Conservation (phyloP, 495 filamentous ascomycete genomes). For the Baudoinia panamericana region DNA sequence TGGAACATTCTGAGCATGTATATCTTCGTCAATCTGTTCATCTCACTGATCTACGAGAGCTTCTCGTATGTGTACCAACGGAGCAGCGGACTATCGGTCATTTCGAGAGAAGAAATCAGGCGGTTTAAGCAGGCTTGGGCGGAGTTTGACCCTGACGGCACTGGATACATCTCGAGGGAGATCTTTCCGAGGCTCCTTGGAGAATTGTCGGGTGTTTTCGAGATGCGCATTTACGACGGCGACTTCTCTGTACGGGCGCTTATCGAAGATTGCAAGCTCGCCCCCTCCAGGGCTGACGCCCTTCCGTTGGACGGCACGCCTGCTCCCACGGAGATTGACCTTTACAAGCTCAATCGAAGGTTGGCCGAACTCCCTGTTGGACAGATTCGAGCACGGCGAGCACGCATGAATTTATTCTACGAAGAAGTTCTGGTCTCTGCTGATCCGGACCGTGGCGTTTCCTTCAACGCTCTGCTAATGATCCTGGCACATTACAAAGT, state of each 20-base stretch:
- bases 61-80: conserved; percentile 99
- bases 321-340: conserved; percentile 42
- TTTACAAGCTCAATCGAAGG: conserved; percentile 59
- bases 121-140: conserved; percentile 99
- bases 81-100: conserved; percentile 69
- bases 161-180: conserved; percentile 84
- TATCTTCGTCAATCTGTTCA: conserved; percentile 96
- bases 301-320: conserved; percentile 46
- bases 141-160: conserved; percentile 79
- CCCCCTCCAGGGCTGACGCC: conserved; percentile 31
- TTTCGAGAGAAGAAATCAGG: conserved; percentile 83
- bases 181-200: conserved; percentile 80
- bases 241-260: conserved; percentile 76
- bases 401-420: conserved; percentile 80
- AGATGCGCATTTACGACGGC: conserved; percentile 91
- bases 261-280: conserved; percentile 60
- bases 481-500: conserved; percentile 97
- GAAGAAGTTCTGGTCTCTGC: conserved; percentile 93
- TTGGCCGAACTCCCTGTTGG: conserved; percentile 62
- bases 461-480: conserved; percentile 90
- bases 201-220: conserved; percentile 84
- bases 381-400: conserved; percentile 57
- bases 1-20: conserved; percentile 99
- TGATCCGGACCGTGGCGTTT: conserved; percentile 73
- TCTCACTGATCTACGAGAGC: conserved; percentile 97